Evolutionary conservation across 2,329 filamentous ascomycete species (phyloP).

Genomic region (Botrytis squamosa): DNA sequence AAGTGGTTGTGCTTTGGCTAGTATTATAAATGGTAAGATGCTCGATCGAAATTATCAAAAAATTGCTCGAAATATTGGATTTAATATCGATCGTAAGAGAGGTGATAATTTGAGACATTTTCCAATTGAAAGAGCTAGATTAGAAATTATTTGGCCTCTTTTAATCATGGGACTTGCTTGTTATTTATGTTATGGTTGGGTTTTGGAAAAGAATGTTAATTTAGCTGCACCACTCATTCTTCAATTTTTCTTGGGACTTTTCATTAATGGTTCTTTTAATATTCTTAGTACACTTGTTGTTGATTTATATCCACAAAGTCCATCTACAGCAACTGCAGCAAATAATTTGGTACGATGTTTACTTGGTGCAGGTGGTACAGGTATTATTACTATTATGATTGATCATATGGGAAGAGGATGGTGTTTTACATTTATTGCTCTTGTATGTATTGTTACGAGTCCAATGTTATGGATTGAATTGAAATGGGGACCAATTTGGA

Average conservation of each 20-base stretch:
- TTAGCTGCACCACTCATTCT: conserved; percentile 56
- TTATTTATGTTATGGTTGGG: conserved; percentile 58
- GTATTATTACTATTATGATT: conserved; percentile 59
- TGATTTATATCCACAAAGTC: conserved; percentile 59
- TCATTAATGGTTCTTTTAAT: conserved; percentile 60
- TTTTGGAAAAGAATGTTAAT: conserved; percentile 50
- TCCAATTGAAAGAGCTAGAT: conserved; percentile 44
- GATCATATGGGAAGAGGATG: conserved; percentile 57
- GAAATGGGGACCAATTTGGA: conserved; percentile 50
- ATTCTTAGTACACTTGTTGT: conserved; percentile 63
- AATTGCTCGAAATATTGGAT: conserved; percentile 58
- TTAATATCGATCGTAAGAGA: conserved; percentile 60
- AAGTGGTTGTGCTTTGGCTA: conserved; percentile 50
- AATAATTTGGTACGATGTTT: conserved; percentile 64
- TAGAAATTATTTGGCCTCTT: conserved; percentile 55
- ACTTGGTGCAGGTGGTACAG: conserved; percentile 58
- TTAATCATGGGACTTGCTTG: conserved; percentile 54
- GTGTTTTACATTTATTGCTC: conserved; percentile 59
- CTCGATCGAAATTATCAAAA: conserved; percentile 69
- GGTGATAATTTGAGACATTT: conserved; percentile 41
- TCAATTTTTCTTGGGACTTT: conserved; percentile 56
- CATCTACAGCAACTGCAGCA: conserved; percentile 61
- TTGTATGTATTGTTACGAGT: conserved; percentile 49
- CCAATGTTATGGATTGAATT: conserved; percentile 52
- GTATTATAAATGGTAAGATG: conserved; percentile 54